Base-by-base conservation (phyloP, 179 eudicot genomes). In the Patellifolia procumbens region DNA sequence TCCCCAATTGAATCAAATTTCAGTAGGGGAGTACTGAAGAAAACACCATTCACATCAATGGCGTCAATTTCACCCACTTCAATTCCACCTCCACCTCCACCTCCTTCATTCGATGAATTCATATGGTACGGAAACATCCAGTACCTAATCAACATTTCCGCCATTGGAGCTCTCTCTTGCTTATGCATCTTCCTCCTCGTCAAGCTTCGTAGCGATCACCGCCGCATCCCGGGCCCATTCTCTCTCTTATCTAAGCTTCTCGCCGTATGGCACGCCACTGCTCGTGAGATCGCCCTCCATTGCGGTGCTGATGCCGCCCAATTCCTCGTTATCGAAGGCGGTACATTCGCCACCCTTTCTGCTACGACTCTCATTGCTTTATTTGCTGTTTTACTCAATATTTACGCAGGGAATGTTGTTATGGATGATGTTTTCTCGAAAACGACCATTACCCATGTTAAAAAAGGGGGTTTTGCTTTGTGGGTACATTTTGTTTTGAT, bases 241-340 rank as follows among this genome's bases (percentile, higher is more conserved):
- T 94, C 98, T 67, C 83, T 91, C 72, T 59, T 81, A 28, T 79
- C 97, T 22, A 94, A 94, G 85, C 98, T 94, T 19, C 90, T 92
- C 45, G 94, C 97, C 53, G 97, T 91, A n/a, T 94, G 97, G 97
- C 94, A 92, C 77, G 94, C 97, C 74, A 86, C 96, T 65, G 83
- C 88, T 45, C 84, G 83, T 9, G 90, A 88, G 80, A 91, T 92
- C 80, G 90, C 91, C 20, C 85, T 84, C 70, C 91, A 92, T 74
- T 92, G 97, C 59, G 98, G 98, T 1, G 97, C 98, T 20, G 98
- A 94, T 45, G 94, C 98, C 1, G 96, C 98, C 5, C 98, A 94
- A 60, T 94, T 89, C 77, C 89, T 92, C 46, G 80, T 92, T 34
- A 87, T 92, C 69, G 97, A 94, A 78, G 98, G 97, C 19, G 98